A percentile compares a stretch with the other conserved stretches of the same genome.
phyloP scores from a whole-genome alignment of 1,284 basidiomycete genomes.

The Malassezia globosa region DNA sequence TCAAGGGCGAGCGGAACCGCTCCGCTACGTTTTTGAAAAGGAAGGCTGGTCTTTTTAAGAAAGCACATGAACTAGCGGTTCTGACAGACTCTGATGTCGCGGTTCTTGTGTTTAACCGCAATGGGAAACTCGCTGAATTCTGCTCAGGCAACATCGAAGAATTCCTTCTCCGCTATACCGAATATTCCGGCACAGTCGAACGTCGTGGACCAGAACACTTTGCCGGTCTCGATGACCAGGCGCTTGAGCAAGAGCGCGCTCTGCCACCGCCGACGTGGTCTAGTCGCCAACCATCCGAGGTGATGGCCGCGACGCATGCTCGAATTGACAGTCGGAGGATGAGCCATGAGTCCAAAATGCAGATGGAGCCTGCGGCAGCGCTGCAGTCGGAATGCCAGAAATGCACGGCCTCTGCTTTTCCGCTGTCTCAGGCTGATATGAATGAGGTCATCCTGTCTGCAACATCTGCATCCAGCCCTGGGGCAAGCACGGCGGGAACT shows the following conservation, averaged over 20 bases:
- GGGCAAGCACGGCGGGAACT: too few species aligned
- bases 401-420: too few species aligned
- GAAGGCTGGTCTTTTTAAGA: slow-evolving; percentile 80
- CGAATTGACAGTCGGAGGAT: neutral
- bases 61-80: slow-evolving; percentile 75
- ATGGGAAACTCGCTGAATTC: slow-evolving; percentile 40
- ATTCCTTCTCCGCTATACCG: slow-evolving; percentile 31
- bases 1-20: slow-evolving; percentile 76
- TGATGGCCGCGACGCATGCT: neutral
- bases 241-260: neutral
- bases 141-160: slow-evolving; percentile 37
- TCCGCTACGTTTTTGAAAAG: slow-evolving; percentile 84
- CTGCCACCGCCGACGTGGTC: neutral
- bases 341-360: too few species aligned
- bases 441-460: too few species aligned
- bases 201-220: slow-evolving; percentile 10
- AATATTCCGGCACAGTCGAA: slow-evolving; percentile 16
- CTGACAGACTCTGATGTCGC: slow-evolving; percentile 61
- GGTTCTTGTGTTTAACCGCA: slow-evolving; percentile 57
- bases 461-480: too few species aligned
- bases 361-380: too few species aligned
- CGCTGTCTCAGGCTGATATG: too few species aligned
- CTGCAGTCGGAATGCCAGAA: too few species aligned
- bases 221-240: neutral
- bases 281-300: neutral